Evolutionary conservation across 2,329 filamentous ascomycete species (phyloP).

Genomic region (Elsinoe batatas): DNA sequence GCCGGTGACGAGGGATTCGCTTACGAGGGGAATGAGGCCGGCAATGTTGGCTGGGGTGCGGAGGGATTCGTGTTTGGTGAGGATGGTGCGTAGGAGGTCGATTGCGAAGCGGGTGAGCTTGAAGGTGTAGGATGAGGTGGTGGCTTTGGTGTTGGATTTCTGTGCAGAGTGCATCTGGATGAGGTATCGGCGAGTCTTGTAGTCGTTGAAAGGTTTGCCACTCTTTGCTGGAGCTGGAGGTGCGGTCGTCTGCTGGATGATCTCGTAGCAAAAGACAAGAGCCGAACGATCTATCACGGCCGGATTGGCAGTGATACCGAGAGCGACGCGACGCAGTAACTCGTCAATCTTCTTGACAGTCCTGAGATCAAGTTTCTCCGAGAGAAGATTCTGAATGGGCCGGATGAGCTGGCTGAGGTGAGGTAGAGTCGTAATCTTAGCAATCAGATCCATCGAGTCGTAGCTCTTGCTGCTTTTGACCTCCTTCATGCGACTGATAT

Average conservation of each 20-base stretch:
- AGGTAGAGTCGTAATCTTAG: constrained; percentile 67
- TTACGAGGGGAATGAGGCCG: constrained; percentile 80
- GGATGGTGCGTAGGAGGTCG: constrained; percentile 73
- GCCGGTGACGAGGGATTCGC: constrained; percentile 71
- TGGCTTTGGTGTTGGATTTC: constrained; percentile 60
- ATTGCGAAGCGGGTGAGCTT: constrained; percentile 83
- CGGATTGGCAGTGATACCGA: constrained; percentile 73
- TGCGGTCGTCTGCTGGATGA: constrained; percentile 63
- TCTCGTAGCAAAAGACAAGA: constrained; percentile 88
- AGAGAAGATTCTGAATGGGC: constrained; percentile 67
- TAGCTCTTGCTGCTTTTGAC: constrained; percentile 97
- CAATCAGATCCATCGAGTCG: constrained; percentile 90
- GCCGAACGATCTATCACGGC: constrained; percentile 70
- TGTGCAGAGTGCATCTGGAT: constrained; percentile 67
- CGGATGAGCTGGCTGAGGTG: constrained; percentile 65
- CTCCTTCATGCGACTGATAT: constrained; percentile 91
- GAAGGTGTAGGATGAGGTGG: constrained; percentile 68
- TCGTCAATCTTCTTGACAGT: constrained; percentile 87
- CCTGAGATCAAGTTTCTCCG: constrained; percentile 73
- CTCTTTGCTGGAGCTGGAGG: constrained; percentile 18
- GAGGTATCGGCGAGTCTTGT: constrained; percentile 61
- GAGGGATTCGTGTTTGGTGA: constrained; percentile 75
- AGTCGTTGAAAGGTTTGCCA: constrained; percentile 44
- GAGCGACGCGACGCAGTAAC: constrained; percentile 69
- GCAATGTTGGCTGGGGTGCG: constrained; percentile 69